Evolutionary conservation across 2,329 filamentous ascomycete species (phyloP), one percentile per base, ranked within the genome.

Genomic region (Colletotrichum salicis): DNA sequence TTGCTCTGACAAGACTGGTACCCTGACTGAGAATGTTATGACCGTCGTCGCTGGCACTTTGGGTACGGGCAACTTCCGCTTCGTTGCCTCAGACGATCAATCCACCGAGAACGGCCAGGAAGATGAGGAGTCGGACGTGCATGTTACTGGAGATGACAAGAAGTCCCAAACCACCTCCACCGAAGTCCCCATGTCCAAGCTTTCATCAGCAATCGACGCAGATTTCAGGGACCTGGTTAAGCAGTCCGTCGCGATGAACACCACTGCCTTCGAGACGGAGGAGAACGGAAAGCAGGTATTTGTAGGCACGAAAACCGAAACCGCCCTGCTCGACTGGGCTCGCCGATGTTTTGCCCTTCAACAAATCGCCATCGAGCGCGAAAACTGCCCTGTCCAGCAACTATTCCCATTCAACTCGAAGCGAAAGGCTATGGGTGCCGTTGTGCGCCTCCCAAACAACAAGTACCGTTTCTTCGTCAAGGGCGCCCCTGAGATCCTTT

Each of bases 1-100:
- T 60, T 91, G 90, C 77, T 91, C 89, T 0, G 90, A 92, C 76
- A 92, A 92, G 78, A 92, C 90, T 0, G 90, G 90, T 4, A 92
- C 90, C 1, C 80, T 92, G 27, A 92, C 90, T 0, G 87, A 90
- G 74, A 91, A 91, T 73, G 87, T 88, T 74, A 91, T 91, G 89
- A 88, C 84, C 5, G 86, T 90, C 3, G 88, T 91, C 19, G 84
- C 86, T 45, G 89, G 89, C 8, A 87, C 11, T 75, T 90, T 37
- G 88, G 89, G 13, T 64, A 81, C 19, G 75, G 77, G 76, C 22
- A 80, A 81, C 15, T 76, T 78, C 24, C 78, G 75, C 54, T 84
- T 83, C 61, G 79, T 83, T 24, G 82, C 84, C n/a, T 77, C 74
- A 4, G 80, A 82, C 2, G 48, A 59, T 12, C 41, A 51, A 24